phyloP scores from a whole-genome alignment of 352 stramenopile species.

The Hyaloperonospora brassicae region DNA sequence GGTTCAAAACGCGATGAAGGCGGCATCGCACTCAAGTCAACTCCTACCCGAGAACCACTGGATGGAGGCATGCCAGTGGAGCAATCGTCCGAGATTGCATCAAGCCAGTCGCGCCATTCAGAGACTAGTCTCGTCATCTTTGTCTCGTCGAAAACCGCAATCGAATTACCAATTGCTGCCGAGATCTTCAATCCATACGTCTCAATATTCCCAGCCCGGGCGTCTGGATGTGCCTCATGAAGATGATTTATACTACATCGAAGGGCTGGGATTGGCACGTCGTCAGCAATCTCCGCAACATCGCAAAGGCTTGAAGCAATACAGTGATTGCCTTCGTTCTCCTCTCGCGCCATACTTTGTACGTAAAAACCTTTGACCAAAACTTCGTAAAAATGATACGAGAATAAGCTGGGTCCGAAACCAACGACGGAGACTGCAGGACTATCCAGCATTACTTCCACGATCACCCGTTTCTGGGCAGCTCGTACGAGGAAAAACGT shows the following conservation, averaged over 20 bases:
- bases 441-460: constrained; percentile 42
- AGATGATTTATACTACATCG: constrained; percentile 63
- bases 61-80: constrained; percentile 14
- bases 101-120: constrained; percentile 57
- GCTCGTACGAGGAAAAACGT: constrained; percentile 68
- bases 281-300: constrained; percentile 8
- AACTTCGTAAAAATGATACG: constrained; percentile 71
- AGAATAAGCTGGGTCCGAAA: constrained; percentile 72
- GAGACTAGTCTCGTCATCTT: constrained; percentile 55
- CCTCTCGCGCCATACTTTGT: constrained; percentile 47
- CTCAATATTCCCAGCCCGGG: constrained; percentile 29
- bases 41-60: constrained; percentile 16
- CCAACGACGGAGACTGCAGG: constrained; percentile 54
- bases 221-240: constrained; percentile 56
- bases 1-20: constrained; percentile 21
- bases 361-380: constrained; percentile 66
- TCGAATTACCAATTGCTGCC: constrained; percentile 51
- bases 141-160: constrained; percentile 63
- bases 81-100: constrained; percentile 50
- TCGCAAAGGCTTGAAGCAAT: constrained; percentile 65
- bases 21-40: constrained; percentile 8
- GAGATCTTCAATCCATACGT: constrained; percentile 74
- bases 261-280: constrained; percentile 23
- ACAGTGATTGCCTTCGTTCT: constrained; percentile 43
- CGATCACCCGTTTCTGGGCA: constrained; percentile 48